These are phyloP conservation scores for Daldinia eschscholtzii DNA, from an alignment of 2,329 filamentous ascomycete genomes.

Conservation along the genomic window DNA sequence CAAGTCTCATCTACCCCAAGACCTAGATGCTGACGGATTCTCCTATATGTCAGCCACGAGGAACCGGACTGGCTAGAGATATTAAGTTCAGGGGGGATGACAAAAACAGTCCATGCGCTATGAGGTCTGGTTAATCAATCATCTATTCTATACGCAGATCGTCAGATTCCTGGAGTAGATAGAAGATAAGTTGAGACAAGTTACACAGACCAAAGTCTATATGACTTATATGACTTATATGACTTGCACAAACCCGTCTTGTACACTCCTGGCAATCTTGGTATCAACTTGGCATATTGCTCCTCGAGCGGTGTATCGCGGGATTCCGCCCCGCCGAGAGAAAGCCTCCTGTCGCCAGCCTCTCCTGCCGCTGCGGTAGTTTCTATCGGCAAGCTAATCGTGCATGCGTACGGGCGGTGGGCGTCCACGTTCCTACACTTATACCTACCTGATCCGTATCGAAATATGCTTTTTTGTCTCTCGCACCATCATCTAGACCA, in stretches of 20 bases:
- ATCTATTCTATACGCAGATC: not conserved
- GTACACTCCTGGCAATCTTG: conserved; percentile 41
- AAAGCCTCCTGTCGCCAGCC: conserved; percentile 35
- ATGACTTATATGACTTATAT: conserved; percentile 18
- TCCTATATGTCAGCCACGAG: conserved; percentile 2
- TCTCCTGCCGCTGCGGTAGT: conserved; percentile 19
- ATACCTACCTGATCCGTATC: not conserved
- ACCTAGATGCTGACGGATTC: conserved; percentile 31
- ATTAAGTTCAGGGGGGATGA: not conserved
- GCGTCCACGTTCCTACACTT: conserved; percentile 1
- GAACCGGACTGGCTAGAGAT: not conserved
- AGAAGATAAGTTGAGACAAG: conserved; percentile 11
- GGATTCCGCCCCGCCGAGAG: conserved; percentile 34
- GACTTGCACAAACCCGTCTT: conserved; percentile 40
- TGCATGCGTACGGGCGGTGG: not conserved
- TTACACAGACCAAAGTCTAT: not conserved
- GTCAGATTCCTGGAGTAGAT: not conserved
- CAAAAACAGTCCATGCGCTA: not conserved
- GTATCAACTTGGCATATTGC: conserved; percentile 40
- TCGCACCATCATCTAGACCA: conserved; percentile 9
- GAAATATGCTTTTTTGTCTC: not conserved
- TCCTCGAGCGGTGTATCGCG: conserved; percentile 34
- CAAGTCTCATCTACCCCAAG: conserved; percentile 25
- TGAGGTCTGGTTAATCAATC: not conserved
- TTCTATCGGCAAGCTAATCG: conserved; percentile 4